Percentiles rank a stretch among this genome's conserved stretches.
Conservation (phyloP, 306 rosid species). For the Sphenostylis stenocarpa region DNA sequence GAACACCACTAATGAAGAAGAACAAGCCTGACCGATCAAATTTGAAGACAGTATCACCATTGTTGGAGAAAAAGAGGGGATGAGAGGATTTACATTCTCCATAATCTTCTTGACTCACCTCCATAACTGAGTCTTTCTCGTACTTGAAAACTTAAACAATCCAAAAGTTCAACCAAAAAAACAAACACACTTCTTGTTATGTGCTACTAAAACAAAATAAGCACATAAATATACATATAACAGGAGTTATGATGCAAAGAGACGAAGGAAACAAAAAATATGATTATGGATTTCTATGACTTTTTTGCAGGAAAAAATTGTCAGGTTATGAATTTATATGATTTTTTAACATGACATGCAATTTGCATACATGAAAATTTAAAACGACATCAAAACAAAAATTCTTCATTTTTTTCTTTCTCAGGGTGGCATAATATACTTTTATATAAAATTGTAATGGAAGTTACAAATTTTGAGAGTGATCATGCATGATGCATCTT, state of each 20-base stretch:
- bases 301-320: no score
- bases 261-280: neutral
- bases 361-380: no score
- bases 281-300: no score
- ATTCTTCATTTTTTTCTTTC: no score
- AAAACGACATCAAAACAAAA: no score
- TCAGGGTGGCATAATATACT: no score
- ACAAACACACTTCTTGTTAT: neutral
- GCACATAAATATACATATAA: neutral
- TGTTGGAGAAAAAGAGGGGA: constrained; percentile 71
- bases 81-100: constrained; percentile 52
- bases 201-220: neutral
- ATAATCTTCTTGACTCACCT: constrained; percentile 74
- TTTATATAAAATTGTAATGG: no score
- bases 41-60: constrained; percentile 47
- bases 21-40: constrained; percentile 64
- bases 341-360: no score
- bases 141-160: constrained; percentile 59
- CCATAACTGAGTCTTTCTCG: constrained; percentile 68
- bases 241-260: neutral
- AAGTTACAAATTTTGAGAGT: no score
- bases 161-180: neutral
- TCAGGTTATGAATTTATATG: no score
- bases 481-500: no score
- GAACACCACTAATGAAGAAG: constrained; percentile 84